phyloP scores from a whole-genome alignment of 768 basidiomycete genomes.

The Cystobasidium onofrii region DNA sequence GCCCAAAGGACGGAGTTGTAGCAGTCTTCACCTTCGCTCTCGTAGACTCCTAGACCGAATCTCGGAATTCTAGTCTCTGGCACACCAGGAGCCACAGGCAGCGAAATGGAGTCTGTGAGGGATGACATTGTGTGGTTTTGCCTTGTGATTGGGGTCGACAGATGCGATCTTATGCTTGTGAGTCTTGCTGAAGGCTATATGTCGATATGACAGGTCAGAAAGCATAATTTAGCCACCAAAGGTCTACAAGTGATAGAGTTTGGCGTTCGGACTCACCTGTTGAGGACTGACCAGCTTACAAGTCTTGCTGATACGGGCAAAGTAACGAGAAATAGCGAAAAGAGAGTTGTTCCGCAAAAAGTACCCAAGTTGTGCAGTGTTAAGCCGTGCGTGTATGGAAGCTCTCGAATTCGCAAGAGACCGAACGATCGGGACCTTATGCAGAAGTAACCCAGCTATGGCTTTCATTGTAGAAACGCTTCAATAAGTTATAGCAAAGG shows the following conservation, averaged over 20 bases:
- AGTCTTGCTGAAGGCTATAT: not conserved
- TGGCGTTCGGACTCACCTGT: not conserved
- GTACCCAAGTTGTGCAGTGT: too few species aligned
- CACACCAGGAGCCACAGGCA: conserved; percentile 4
- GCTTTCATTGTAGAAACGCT: too few species aligned
- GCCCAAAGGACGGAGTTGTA: conserved; percentile 32
- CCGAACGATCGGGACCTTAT: too few species aligned
- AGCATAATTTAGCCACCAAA: not conserved
- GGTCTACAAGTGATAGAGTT: conserved; percentile 41
- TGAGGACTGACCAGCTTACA: not conserved
- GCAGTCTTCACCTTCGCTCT: conserved; percentile 30
- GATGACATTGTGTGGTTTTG: not conserved
- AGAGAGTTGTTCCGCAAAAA: too few species aligned
- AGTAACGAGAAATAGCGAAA: not conserved
- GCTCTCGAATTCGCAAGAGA: too few species aligned
- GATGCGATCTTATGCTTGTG: not conserved
- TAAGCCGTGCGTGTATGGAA: too few species aligned
- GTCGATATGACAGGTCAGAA: not conserved
- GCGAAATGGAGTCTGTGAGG: conserved; percentile 4
- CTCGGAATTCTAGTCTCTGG: conserved; percentile 5
- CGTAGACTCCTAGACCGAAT: conserved; percentile 22
- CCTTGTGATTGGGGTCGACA: not conserved
- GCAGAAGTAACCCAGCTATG: too few species aligned
- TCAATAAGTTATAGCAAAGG: too few species aligned
- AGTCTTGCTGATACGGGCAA: not conserved